phyloP scores from a whole-genome alignment of 2,329 filamentous ascomycete genomes.

The Cryphonectria radicalis region DNA sequence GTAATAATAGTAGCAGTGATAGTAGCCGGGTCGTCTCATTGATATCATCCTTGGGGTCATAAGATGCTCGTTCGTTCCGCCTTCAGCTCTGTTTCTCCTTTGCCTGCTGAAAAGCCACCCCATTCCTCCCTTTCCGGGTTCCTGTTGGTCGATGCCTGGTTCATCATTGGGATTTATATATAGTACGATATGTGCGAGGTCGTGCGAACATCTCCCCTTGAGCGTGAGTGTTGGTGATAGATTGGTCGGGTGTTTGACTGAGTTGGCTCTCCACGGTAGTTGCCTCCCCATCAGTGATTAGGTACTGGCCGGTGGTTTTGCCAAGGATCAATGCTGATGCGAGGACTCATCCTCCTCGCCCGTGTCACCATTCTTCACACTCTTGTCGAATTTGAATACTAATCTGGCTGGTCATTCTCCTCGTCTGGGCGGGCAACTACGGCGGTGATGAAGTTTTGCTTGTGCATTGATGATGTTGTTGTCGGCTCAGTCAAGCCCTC shows the following conservation, averaged over 20 bases:
- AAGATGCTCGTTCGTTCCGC: not conserved
- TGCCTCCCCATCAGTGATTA: not conserved
- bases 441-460: not conserved
- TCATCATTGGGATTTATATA: constrained; percentile 4
- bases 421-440: not conserved
- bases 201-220: not conserved
- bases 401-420: not conserved
- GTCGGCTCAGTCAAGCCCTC: constrained; percentile 15
- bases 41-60: not conserved
- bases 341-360: not conserved
- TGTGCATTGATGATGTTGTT: not conserved
- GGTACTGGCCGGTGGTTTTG: not conserved
- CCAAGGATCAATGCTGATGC: not conserved
- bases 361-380: not conserved
- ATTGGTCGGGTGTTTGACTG: not conserved
- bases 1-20: not conserved
- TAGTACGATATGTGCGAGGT: not conserved
- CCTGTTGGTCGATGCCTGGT: constrained; percentile 4
- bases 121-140: no score
- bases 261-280: not conserved
- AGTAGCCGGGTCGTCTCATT: not conserved
- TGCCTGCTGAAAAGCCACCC: not conserved
- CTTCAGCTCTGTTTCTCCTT: not conserved
- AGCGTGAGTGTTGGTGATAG: not conserved
- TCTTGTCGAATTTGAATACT: not conserved